Percentiles rank a stretch among this genome's conserved stretches.
These are phyloP conservation scores for Heterococcus sp. DNA, from an alignment of 108 stramenopile genomes.

Conservation along the genomic window DNA sequence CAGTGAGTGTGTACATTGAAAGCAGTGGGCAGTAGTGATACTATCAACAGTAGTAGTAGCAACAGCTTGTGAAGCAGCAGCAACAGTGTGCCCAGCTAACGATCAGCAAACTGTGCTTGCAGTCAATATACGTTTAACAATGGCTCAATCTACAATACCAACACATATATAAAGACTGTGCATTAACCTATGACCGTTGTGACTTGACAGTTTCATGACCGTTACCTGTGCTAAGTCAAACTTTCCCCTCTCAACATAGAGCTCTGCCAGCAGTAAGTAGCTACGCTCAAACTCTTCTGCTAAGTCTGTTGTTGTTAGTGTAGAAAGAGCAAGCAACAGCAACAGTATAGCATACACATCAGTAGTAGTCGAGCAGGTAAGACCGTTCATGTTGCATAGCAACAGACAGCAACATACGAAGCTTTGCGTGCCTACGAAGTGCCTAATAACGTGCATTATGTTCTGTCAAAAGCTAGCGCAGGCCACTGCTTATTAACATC, in stretches of 20 bases:
- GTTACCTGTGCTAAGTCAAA: conserved; percentile 57
- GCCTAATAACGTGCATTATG: no score
- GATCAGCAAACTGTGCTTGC: background rate
- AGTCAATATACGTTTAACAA: background rate
- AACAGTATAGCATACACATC: no score
- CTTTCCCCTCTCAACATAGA: conserved; percentile 64
- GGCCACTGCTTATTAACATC: no score
- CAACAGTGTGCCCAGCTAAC: background rate
- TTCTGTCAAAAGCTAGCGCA: no score
- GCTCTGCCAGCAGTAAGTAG: conserved; percentile 63
- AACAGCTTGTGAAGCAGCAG: background rate
- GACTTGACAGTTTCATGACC: background rate
- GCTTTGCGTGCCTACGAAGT: no score
- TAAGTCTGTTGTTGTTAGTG: conserved; percentile 37
- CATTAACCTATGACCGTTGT: background rate
- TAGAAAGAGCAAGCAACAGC: no score
- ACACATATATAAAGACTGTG: background rate
- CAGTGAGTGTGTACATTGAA: background rate
- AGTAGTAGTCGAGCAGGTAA: no score
- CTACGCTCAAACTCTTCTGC: conserved; percentile 65
- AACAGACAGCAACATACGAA: no score
- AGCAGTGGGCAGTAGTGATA: background rate
- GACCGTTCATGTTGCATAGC: no score
- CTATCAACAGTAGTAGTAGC: background rate
- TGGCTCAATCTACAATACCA: background rate